Percentiles rank a stretch among this genome's conserved stretches.
These are phyloP conservation scores for Trapa incisa DNA, from an alignment of 345 rosid species.

Conservation along the genomic window DNA sequence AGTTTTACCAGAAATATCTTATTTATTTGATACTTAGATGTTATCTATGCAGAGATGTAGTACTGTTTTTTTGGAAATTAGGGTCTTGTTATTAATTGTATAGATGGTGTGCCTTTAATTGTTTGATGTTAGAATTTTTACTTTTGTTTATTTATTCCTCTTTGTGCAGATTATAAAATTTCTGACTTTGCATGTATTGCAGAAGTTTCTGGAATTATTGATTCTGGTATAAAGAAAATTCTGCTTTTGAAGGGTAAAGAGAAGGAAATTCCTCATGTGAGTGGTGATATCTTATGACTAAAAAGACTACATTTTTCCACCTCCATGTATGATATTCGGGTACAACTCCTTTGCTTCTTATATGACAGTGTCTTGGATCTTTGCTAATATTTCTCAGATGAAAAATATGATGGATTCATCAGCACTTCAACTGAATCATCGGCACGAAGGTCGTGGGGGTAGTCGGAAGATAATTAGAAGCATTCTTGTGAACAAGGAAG, in stretches of 20 bases:
- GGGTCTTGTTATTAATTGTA: too few relatives aligned
- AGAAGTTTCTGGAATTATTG: constrained; percentile 29
- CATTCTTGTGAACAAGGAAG: constrained; percentile 4
- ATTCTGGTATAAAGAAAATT: constrained; percentile 37
- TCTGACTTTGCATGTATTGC: constrained; percentile 2
- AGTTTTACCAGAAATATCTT: background rate
- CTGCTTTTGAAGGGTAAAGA: constrained; percentile 49
- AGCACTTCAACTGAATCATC: background rate
- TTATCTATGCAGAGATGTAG: background rate
- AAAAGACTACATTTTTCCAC: background rate
- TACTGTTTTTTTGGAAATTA: too few relatives aligned
- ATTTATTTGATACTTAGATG: background rate
- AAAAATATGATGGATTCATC: constrained; percentile 1
- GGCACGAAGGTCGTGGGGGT: constrained; percentile 5
- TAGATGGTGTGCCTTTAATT: background rate
- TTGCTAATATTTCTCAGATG: constrained; percentile 2
- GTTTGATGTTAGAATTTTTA: background rate
- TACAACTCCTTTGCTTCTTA: background rate
- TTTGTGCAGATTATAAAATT: background rate
- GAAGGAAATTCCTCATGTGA: constrained; percentile 22
- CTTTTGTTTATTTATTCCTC: background rate
- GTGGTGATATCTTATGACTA: background rate
- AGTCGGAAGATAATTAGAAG: constrained; percentile 5
- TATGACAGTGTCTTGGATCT: background rate
- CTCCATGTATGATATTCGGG: background rate